Base-by-base conservation (phyloP, 2,329 filamentous ascomycete species). In the Diaporthe batatas region DNA sequence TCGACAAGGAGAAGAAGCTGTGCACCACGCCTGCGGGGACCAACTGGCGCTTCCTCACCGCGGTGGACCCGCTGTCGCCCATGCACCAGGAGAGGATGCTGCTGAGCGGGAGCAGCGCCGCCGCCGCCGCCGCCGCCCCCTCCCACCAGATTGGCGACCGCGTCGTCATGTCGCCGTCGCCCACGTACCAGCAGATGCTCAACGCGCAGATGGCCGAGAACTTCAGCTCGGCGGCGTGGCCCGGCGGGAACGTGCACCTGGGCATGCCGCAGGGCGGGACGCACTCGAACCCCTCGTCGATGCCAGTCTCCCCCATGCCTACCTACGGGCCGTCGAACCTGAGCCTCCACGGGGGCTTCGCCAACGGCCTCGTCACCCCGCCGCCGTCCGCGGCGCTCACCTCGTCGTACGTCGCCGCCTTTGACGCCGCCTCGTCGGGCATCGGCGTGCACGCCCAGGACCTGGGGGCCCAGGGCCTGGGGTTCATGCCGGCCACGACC, bases 21-120 rank as follows among this genome's bases (percentile, higher is more conserved):
- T 82, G 85, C 39, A 87, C 86, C 73, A 87, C 88, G 72, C 84
- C 86, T 4, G 84, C 87, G 1, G 87, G 87, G 21, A 90, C 89
- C 1, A 87, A 85, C 49, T 92, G 90, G 90, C 84, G 88, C 32
- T 91, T 91, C 83, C 80, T 92, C 72, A 90, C 88, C 14, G 86
- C 90, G 71, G 84, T 90, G 72, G 89, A 91, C 76, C 88, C 89
- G 39, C 86, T 87, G 74, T 89, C 88, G n/a, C 84, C 87, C 58
- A 86, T 88, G 72, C 88, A 91, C 77, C 87, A 90, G 80, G 84
- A 87, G 77, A 81, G 82, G 32, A 83, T 83, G 6, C 80, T 85
- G 49, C 73, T 84, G 29, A 79, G 78, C 12, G 78, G 78, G 7
- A 73, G 77, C 23, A 70, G 71, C 72, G 76, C 75, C 10, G 11